Evolutionary conservation across 1,284 basidiomycete genomes (phyloP), one percentile per base, ranked within the genome.

Genomic region (Hortiboletus rubellus): DNA sequence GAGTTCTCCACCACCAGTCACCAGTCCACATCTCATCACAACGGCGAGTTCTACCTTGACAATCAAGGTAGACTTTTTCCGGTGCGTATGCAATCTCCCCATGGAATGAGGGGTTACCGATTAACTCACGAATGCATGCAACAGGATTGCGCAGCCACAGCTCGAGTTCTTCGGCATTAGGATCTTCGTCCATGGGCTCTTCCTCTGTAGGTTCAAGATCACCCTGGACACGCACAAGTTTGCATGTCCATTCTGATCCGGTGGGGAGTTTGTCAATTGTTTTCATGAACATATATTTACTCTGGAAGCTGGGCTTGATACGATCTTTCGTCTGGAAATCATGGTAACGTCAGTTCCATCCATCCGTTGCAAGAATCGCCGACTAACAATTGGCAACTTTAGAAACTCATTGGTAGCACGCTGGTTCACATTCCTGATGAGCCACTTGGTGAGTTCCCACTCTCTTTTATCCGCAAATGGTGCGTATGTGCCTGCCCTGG

Each of bases 1-100:
- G 72, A 2, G 56, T 60, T 9, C 69, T 46, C 66, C 68, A 71
- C 72, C 71, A 74, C 71, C 70, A 74, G 9, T 69, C 60, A 0
- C 14, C 64, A 0, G 64, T 71, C 61, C 66, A 69, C 66, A 71
- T 72, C 37, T 74, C 61, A 12, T 66, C 50, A 27, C 59, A 64
- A 0, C 59, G 30, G 0, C 57, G 48, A 2, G 52, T 51, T 6
- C 24, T 38, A 1, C 47, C 46, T 0, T 37, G 42, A 11, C 5
- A 4, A 43, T 70, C 64, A 15, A 18, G 30, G 24, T 56, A 72
- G 0, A 55, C 50, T 18, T 50, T 48, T 17, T 62, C 58, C 0
- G 67, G 71, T 49, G 47, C 48, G 22, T 69, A 72, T 2, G 46
- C 46, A 43, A 70, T 58, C 8, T 43, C 0, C 4, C 53, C 52